Base-by-base conservation (phyloP, 2,329 filamentous ascomycete species). In the Trichoderma gracile region DNA sequence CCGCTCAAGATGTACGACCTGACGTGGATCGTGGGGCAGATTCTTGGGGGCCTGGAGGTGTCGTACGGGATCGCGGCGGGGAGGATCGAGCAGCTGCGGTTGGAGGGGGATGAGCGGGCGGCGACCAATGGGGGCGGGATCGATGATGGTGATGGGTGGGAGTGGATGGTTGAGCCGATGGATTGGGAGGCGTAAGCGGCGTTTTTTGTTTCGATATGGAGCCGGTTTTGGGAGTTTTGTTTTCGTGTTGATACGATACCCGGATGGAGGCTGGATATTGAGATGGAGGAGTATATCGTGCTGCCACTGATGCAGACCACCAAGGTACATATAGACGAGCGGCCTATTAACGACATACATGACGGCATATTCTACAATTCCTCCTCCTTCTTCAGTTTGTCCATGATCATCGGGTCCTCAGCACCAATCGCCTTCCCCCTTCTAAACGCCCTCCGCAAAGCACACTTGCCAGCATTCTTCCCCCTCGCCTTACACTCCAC, bases 1-100 rank as follows among this genome's bases (percentile, higher is more conserved):
- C 74, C 71, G 23, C 76, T 91, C 2, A 81, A 82, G 65, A 83
- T 85, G 67, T 87, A 90, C 68, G 83, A 89, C 61, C 76, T 91
- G 12, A 81, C 84, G 25, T 78, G 77, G 61, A 89, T 91, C 67
- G 76, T 91, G 2, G 74, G 76, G 5, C 77, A 77, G 7, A 81
- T 91, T 10, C 79, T 91, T 58, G 69, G 68, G 0, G 89, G 86
- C 0, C 79, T 90, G 57, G 87, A 89, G 57, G 75, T 78, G 30
- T 88, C 84, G 0, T 87, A 84, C 66, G 65, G 73, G 0, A 72
- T 87, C 1, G 85, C 86, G 0, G 76, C 79, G 23, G 69, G 71
- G n/a, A 78, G 80, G 59, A 78, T 85, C 8, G 68, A 69, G 45
- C 73, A 73, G 52, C 75, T 65, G 5, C 57, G 70, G 5, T 69